phyloP scores from a whole-genome alignment of 2,329 filamentous ascomycete genomes.

The Colletotrichum spaethianum region DNA sequence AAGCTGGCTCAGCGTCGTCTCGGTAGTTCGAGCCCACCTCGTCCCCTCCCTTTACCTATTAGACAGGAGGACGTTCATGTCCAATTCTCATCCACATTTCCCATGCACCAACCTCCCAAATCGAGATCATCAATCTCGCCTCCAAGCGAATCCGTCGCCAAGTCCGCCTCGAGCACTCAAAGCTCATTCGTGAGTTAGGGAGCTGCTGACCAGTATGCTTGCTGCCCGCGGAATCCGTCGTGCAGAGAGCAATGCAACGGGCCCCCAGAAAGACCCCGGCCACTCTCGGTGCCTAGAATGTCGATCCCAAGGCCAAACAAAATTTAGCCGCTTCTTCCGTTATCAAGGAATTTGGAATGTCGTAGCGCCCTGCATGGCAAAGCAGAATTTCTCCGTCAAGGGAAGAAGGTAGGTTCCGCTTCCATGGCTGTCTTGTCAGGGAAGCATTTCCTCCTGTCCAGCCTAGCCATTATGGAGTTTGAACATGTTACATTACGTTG shows the following conservation, averaged over 20 bases:
- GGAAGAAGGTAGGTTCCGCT: neutral
- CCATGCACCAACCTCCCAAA: too few species aligned
- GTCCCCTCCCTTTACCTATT: neutral
- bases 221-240: neutral
- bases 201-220: neutral
- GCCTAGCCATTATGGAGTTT: neutral
- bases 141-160: neutral
- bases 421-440: neutral
- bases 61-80: neutral
- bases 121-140: neutral
- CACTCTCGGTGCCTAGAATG: neutral
- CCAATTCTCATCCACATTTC: neutral
- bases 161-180: neutral
- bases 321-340: conserved; percentile 9
- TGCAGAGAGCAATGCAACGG: neutral
- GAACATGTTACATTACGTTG: neutral
- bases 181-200: neutral
- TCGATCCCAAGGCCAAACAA: neutral
- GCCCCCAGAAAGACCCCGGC: neutral
- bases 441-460: neutral
- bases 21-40: neutral
- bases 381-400: conserved; percentile 1
- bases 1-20: neutral
- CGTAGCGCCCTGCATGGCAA: neutral
- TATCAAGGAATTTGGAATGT: neutral